phyloP scores from a whole-genome alignment of 805 yeast species.

The Tetrapisispora arboricola region DNA sequence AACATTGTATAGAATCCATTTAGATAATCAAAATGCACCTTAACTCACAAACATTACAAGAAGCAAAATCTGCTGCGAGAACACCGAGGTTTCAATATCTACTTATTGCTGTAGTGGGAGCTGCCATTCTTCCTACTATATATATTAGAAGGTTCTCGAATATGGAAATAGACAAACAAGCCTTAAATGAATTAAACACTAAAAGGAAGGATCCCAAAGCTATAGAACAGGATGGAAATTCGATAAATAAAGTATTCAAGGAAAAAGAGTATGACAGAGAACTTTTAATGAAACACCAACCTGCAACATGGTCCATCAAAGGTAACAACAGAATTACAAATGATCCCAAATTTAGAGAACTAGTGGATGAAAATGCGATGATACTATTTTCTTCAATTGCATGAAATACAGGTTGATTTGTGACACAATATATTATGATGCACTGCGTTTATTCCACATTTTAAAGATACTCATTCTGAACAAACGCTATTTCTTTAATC shows the following conservation, averaged over 20 bases:
- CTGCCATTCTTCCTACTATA: conserved; percentile 23
- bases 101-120: conserved; percentile 20
- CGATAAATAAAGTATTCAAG: not conserved
- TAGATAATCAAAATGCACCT: conserved; percentile 14
- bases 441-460: no score
- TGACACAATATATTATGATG: no score
- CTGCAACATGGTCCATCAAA: not conserved
- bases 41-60: conserved; percentile 17
- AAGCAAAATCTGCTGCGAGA: conserved; percentile 21
- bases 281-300: not conserved
- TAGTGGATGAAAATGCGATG: conserved; percentile 2
- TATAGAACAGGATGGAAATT: no score
- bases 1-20: no score
- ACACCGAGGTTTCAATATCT: conserved; percentile 19
- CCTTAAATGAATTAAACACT: not conserved
- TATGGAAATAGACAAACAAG: not conserved
- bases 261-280: not conserved
- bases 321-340: not conserved
- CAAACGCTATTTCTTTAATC: no score
- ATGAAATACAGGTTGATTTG: no score
- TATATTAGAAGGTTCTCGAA: conserved; percentile 5
- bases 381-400: conserved; percentile 16
- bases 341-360: not conserved
- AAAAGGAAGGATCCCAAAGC: no score
- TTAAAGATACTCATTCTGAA: no score